phyloP scores from a whole-genome alignment of 1,284 basidiomycete genomes.

The Anthracocystis setariae region DNA sequence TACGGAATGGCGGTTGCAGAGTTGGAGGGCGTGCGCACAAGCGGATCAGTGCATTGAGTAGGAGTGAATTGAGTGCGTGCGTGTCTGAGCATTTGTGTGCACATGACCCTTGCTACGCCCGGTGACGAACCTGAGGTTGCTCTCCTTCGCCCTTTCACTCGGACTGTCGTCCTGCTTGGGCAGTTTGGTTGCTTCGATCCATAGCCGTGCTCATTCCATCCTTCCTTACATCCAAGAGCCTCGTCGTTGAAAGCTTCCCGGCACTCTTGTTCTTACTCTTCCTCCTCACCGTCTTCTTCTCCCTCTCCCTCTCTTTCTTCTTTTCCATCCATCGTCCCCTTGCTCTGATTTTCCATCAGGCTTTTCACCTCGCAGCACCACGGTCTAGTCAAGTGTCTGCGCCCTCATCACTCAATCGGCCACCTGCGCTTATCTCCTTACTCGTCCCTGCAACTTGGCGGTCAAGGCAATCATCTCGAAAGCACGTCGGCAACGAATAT shows the following conservation, averaged over 20 bases:
- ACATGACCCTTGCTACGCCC: no score
- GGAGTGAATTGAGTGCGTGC: no score
- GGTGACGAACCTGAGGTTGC: no score
- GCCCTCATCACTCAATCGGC: background rate
- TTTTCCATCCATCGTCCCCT: conserved; percentile 2
- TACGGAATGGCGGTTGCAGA: background rate
- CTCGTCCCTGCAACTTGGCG: background rate
- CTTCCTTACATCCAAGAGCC: background rate
- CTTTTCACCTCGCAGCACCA: background rate
- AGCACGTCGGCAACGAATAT: background rate
- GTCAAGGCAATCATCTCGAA: background rate
- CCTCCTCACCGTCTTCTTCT: background rate
- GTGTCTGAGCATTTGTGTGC: no score
- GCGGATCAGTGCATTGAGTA: no score
- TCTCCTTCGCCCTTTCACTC: no score
- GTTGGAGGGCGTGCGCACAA: no score
- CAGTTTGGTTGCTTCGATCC: background rate
- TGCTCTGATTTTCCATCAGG: conserved; percentile 2
- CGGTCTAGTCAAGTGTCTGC: background rate
- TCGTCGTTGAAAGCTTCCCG: conserved; percentile 18
- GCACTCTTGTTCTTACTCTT: conserved; percentile 11
- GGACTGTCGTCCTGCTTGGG: background rate
- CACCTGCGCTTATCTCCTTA: background rate
- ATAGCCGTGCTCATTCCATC: background rate
- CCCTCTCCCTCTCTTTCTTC: background rate